A percentile compares a stretch with the other conserved stretches of the same genome.
Conservation (phyloP, 176 grass and related monocot genomes). For the bread wheat (Triticum aestivum) region IWGSC_CS_RefSeq_v2.1 NC_057814.1:452959781-452960280, state of each 20-base stretch:
- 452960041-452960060: neutral
- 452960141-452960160: neutral
- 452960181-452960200: constrained; percentile 51
- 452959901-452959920: constrained; percentile 77
- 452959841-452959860: constrained; percentile 48
- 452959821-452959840: no score
- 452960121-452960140: constrained; percentile 10
- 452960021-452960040: no score
- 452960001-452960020: no score
- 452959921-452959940: constrained; percentile 53
- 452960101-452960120: constrained; percentile 30
- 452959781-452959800: no score
- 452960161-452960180: constrained; percentile 58
- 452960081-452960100: constrained; percentile 53
- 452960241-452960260: constrained; percentile 74
- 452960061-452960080: constrained; percentile 67
- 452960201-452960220: constrained; percentile 39
- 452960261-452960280: constrained; percentile 79
- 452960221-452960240: constrained; percentile 41
- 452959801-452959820: no score
- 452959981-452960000: constrained; percentile 30
- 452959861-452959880: constrained; percentile 92
- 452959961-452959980: constrained; percentile 35
- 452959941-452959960: constrained; percentile 57
- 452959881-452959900: constrained; percentile 70